Evolutionary conservation across 2,329 filamentous ascomycete genomes (phyloP).

Genomic region (Xylogone sp.): DNA sequence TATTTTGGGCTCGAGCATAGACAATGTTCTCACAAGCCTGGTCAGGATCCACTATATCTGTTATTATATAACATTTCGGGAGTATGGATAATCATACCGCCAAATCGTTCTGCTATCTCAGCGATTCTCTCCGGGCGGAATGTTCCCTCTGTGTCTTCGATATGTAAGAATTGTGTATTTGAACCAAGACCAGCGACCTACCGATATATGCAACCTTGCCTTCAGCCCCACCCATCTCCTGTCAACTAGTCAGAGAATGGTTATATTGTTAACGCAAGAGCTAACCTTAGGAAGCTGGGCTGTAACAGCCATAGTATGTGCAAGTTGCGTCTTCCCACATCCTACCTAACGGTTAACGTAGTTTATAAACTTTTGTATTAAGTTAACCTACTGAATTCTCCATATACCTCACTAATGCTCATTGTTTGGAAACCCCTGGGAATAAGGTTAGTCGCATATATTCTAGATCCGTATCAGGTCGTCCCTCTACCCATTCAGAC

Average conservation of each 20-base stretch:
- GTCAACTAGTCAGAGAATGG: conserved; percentile 3
- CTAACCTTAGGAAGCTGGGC: conserved; percentile 46
- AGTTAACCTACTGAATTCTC: conserved; percentile 45
- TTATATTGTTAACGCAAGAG: background rate
- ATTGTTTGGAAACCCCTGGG: conserved; percentile 63
- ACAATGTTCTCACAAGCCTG: conserved; percentile 64
- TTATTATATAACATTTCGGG: conserved; percentile 9
- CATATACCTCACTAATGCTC: conserved; percentile 64
- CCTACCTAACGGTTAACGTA: conserved; percentile 22
- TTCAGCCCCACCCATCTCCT: conserved; percentile 61
- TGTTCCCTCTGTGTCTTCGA: conserved; percentile 54
- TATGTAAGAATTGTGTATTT: conserved; percentile 1
- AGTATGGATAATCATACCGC: conserved; percentile 27
- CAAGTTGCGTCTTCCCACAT: conserved; percentile 67
- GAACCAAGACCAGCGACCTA: conserved; percentile 17
- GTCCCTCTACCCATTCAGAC: conserved; percentile 54
- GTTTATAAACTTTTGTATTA: background rate
- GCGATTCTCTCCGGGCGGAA: conserved; percentile 64
- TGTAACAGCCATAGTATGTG: conserved; percentile 65
- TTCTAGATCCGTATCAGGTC: no score
- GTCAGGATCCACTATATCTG: conserved; percentile 45
- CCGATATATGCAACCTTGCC: conserved; percentile 68
- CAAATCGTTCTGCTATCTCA: conserved; percentile 64
- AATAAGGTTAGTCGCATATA: no score
- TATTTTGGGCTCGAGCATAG: conserved; percentile 61